These are phyloP conservation scores for Amanita brunnescens DNA, from an alignment of 768 basidiomycete genomes.

Conservation along the genomic window DNA sequence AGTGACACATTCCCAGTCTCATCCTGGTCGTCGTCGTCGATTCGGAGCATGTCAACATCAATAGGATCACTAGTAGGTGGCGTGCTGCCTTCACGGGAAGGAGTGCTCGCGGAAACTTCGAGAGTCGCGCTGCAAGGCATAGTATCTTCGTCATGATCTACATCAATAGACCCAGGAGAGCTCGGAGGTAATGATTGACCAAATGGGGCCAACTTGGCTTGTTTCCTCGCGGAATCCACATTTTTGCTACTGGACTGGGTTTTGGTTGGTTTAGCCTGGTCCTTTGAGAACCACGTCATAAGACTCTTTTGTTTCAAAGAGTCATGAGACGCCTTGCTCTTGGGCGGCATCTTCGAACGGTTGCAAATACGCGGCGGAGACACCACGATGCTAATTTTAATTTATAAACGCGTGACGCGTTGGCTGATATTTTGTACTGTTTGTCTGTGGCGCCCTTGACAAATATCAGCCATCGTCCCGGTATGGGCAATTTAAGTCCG, in stretches of 20 bases:
- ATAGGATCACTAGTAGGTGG: conserved; percentile 75
- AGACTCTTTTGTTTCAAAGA: conserved; percentile 65
- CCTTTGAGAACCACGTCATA: conserved; percentile 55
- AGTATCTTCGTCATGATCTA: conserved; percentile 1
- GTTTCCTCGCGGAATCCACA: not conserved
- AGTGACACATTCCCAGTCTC: conserved; percentile 12
- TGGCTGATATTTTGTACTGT: not conserved
- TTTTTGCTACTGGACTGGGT: not conserved
- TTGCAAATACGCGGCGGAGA: not conserved
- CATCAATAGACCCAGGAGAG: conserved; percentile 4
- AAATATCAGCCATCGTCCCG: conserved; percentile 4
- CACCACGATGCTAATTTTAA: not conserved
- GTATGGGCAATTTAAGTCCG: not conserved
- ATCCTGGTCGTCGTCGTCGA: conserved; percentile 33
- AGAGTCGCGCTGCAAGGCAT: conserved; percentile 2
- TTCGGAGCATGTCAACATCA: conserved; percentile 65
- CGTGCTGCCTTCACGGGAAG: conserved; percentile 44
- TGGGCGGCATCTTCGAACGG: conserved; percentile 27
- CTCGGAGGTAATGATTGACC: not conserved
- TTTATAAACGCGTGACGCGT: not conserved
- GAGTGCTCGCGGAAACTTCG: conserved; percentile 23
- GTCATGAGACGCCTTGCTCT: conserved; percentile 31
- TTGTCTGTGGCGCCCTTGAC: not conserved
- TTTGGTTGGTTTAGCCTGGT: not conserved
- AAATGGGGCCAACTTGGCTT: not conserved